Conservation (phyloP, 768 basidiomycete genomes). For the Saitozyma podzolica region DNA sequence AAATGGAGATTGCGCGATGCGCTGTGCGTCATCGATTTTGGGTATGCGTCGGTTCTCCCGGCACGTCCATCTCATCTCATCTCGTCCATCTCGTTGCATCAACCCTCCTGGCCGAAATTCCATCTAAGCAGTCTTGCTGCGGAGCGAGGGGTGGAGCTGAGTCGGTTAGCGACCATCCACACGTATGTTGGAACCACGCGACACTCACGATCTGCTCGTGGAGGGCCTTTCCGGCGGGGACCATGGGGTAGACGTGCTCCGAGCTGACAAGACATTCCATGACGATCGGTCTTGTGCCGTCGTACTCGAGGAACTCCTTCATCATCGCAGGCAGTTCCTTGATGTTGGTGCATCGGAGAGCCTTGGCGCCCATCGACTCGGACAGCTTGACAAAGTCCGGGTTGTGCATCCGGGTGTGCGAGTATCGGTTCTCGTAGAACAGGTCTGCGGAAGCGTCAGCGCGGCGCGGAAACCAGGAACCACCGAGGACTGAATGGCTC, state of each 20-base stretch:
- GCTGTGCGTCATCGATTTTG: too few species aligned
- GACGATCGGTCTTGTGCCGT: slow-evolving; percentile 78
- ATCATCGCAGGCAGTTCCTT: slow-evolving; percentile 89
- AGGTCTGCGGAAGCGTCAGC: slow-evolving; percentile 61
- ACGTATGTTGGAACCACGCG: not conserved
- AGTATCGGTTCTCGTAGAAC: slow-evolving; percentile 95
- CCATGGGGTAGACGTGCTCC: slow-evolving; percentile 54
- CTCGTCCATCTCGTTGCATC: too few species aligned
- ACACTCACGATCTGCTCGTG: slow-evolving; percentile 75
- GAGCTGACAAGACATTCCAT: slow-evolving; percentile 77
- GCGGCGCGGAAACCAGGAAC: not conserved
- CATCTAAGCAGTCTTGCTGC: slow-evolving; percentile 14
- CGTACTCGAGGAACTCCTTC: slow-evolving; percentile 98
- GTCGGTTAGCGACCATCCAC: not conserved
- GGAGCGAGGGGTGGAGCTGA: slow-evolving; percentile 28
- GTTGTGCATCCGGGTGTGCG: slow-evolving; percentile 92
- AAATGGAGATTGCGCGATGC: too few species aligned
- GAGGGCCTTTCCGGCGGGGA: slow-evolving; percentile 86
- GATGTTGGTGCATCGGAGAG: slow-evolving; percentile 68
- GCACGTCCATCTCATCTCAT: too few species aligned
- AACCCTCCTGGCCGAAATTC: too few species aligned
- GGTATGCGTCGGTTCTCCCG: too few species aligned
- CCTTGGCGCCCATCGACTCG: slow-evolving; percentile 87
- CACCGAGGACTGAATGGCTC: slow-evolving; percentile 26
- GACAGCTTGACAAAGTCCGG: slow-evolving; percentile 92